These are phyloP conservation scores for Lasiodiplodia citricola DNA, from an alignment of 2,329 filamentous ascomycete genomes.

Conservation along the genomic window DNA sequence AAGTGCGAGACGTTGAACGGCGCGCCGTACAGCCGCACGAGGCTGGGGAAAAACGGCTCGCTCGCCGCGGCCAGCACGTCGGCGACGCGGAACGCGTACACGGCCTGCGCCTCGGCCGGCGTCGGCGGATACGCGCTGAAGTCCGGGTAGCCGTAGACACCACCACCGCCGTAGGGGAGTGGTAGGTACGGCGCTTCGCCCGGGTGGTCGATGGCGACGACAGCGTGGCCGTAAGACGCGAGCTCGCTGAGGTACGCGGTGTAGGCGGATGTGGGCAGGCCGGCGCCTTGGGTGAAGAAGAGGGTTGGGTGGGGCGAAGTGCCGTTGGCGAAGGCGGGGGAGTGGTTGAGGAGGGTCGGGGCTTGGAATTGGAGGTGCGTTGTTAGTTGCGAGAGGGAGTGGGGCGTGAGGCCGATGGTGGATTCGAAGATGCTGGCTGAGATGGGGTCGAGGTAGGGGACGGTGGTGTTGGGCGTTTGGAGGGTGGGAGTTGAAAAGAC, in stretches of 20 bases:
- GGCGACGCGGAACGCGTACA: neutral
- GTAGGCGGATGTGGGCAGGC: conserved; percentile 23
- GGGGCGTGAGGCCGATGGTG: conserved; percentile 24
- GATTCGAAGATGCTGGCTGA: conserved; percentile 30
- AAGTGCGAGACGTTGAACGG: conserved; percentile 22
- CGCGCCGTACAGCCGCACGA: neutral
- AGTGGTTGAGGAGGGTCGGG: neutral
- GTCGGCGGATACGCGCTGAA: neutral
- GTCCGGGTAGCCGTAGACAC: conserved; percentile 1
- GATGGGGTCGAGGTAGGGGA: conserved; percentile 34
- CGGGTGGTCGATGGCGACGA: conserved; percentile 23
- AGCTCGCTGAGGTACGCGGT: conserved; percentile 4
- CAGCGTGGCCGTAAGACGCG: conserved; percentile 8
- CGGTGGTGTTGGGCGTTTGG: conserved; percentile 30
- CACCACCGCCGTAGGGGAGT: neutral
- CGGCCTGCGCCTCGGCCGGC: neutral
- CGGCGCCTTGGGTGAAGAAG: conserved; percentile 17
- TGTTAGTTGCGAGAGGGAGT: neutral
- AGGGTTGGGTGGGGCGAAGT: conserved; percentile 5
- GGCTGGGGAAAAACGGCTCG: neutral
- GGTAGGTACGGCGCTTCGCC: conserved; percentile 13
- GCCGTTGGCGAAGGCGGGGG: conserved; percentile 7
- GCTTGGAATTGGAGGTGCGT: conserved; percentile 5
- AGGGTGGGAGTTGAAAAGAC: conserved; percentile 27
- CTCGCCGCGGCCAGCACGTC: neutral